Evolutionary conservation across 1,284 basidiomycete genomes (phyloP).

Genomic region (Ganoderma multipileum): DNA sequence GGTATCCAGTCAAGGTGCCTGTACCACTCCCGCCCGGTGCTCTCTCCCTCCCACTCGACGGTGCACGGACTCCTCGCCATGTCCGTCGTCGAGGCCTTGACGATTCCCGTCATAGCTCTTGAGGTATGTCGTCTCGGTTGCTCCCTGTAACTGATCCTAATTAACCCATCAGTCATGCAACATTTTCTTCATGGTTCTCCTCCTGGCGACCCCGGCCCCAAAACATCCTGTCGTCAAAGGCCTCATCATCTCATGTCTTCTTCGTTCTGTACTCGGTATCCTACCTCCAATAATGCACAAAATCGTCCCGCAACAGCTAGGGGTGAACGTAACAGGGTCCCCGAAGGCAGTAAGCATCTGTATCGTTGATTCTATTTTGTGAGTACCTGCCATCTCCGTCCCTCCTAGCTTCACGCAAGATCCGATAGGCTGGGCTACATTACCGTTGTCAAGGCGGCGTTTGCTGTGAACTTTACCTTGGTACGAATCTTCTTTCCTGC

Average conservation of each 20-base stretch:
- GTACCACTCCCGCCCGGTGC: not conserved
- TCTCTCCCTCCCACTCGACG: not conserved
- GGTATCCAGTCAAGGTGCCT: not conserved
- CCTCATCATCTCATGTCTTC: constrained; percentile 32
- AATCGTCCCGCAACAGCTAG: constrained; percentile 18
- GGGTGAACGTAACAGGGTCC: constrained; percentile 1
- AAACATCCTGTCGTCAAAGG: constrained; percentile 38
- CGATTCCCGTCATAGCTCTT: constrained; percentile 31
- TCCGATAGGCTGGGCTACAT: constrained; percentile 32
- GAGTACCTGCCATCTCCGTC: constrained; percentile 8
- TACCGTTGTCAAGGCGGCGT: constrained; percentile 38
- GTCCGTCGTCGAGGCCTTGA: constrained; percentile 14
- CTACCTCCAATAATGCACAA: constrained; percentile 30
- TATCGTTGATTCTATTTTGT: constrained; percentile 33
- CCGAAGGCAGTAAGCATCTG: constrained; percentile 28
- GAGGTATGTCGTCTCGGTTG: constrained; percentile 24
- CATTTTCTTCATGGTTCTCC: constrained; percentile 28
- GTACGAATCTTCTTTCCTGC: constrained; percentile 20
- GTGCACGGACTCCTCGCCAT: not conserved
- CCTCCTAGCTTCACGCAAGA: not conserved
- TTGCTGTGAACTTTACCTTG: constrained; percentile 38
- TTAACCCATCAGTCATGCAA: constrained; percentile 25
- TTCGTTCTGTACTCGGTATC: constrained; percentile 32
- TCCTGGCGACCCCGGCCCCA: constrained; percentile 36
- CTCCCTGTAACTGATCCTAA: not conserved